Evolutionary conservation across 352 stramenopile genomes (phyloP).

Genomic region (Globisporangium apiculatum): DNA sequence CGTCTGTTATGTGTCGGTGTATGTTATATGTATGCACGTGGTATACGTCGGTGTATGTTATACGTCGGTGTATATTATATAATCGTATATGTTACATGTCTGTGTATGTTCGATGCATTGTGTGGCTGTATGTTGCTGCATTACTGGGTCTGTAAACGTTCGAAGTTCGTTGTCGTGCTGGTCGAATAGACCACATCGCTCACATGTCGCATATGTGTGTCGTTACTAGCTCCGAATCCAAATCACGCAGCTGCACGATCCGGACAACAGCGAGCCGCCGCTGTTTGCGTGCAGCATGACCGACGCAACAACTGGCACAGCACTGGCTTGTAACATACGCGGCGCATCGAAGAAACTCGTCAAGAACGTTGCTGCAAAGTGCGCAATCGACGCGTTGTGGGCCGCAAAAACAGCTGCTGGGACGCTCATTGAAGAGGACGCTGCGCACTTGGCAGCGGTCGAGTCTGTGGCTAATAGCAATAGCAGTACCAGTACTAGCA

Average conservation of each 20-base stretch:
- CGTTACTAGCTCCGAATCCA: constrained; percentile 29
- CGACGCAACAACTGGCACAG: constrained; percentile 28
- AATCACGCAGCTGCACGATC: constrained; percentile 34
- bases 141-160: no score
- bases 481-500: constrained; percentile 32
- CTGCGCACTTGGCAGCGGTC: constrained; percentile 41
- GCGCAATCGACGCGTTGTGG: constrained; percentile 69
- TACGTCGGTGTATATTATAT: background rate
- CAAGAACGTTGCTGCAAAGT: constrained; percentile 61
- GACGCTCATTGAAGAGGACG: constrained; percentile 42
- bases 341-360: constrained; percentile 56
- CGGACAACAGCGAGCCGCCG: constrained; percentile 44
- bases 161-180: no score
- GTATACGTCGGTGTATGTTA: background rate
- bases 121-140: no score
- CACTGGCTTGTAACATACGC: constrained; percentile 46
- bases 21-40: background rate
- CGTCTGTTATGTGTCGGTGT: background rate
- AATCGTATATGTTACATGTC: background rate
- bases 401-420: constrained; percentile 57
- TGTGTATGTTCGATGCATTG: background rate
- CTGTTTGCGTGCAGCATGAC: constrained; percentile 53
- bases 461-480: constrained; percentile 9
- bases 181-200: no score
- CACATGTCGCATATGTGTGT: no score